Percentiles rank a stretch among this genome's conserved stretches.
Evolutionary conservation across 805 yeast species (phyloP).

Genomic region (Pichia nakasei): DNA sequence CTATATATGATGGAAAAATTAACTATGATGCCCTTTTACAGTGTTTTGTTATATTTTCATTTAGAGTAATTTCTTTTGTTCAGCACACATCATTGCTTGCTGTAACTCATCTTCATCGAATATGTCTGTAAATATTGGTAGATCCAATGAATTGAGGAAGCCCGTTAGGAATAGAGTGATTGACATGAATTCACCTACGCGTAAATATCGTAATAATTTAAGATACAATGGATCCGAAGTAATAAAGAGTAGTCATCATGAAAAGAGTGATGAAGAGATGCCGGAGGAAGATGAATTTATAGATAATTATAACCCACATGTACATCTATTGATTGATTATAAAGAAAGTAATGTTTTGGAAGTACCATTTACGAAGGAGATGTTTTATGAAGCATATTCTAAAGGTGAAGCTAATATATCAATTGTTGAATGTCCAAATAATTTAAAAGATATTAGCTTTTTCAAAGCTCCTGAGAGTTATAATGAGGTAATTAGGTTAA

Average conservation of each 20-base stretch:
- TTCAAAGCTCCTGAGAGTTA: slow-evolving; percentile 54
- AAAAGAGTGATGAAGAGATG: too few species aligned
- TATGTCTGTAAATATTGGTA: neutral
- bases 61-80: neutral
- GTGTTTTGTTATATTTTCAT: too few species aligned
- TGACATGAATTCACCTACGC: neutral
- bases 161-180: neutral
- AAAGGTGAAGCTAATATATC: slow-evolving; percentile 51
- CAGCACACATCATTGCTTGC: too few species aligned
- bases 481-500: slow-evolving; percentile 38
- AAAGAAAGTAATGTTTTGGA: slow-evolving; percentile 3
- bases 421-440: slow-evolving; percentile 45
- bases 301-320: too few species aligned
- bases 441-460: slow-evolving; percentile 37
- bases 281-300: neutral
- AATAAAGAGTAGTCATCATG: neutral
- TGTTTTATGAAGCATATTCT: slow-evolving; percentile 48
- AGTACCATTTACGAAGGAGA: slow-evolving; percentile 39
- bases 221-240: too few species aligned
- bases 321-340: neutral
- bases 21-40: too few species aligned
- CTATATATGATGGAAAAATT: too few species aligned
- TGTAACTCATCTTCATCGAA: neutral
- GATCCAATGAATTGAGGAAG: neutral
- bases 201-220: neutral